Base-by-base conservation (phyloP, 1,284 basidiomycete genomes). In the Violaceomyces palustris region DNA sequence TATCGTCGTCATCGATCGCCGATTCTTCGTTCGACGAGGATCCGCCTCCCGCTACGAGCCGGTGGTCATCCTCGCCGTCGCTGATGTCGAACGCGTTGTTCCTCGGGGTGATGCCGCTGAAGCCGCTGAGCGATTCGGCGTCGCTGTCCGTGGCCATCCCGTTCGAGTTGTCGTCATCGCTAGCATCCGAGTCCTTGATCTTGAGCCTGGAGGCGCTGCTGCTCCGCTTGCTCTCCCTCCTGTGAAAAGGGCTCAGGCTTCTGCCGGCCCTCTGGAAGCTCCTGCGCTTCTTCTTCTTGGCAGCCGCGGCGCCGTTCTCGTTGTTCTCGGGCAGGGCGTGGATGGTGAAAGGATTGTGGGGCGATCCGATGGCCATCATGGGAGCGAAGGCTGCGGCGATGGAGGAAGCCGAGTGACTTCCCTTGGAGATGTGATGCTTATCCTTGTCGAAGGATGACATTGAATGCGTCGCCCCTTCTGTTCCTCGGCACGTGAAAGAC, bases 81-180 rank as follows among this genome's bases (percentile, higher is more conserved):
- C 36, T 39, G 24, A 38, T 31, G 45, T 45, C 43, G 39, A 65
- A 65, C n/a, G 62, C 62, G 21, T 41, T 65, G 42, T 62, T 62
- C 6, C 62, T 33, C 1, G 62, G 62, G 1, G 42, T 44, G 35
- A 65, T 54, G n/a, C 60, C 59, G 4, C 46, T 44, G 10, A 35
- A 43, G 9, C 43, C 44, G 35, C 55, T 58, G 18, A 58, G 39
- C 6, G 58, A 51, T 15, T 58, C 58, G 18, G 39, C 45, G 31
- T 64, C 61, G 26, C 52, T 57, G 15, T 62, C 57, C 4, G 31
- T 11, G 18, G 34, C 44, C n/a, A n/a, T n/a, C n/a, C n/a, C n/a
- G n/a, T n/a, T n/a, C n/a, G n/a, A n/a, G n/a, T n/a, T n/a, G 14
- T 27, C 23, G 12, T 26, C 31, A 15, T 14, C 10, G n/a, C 48